phyloP scores from a whole-genome alignment of 306 rosid species.

The Cicer cuneatum region DNA sequence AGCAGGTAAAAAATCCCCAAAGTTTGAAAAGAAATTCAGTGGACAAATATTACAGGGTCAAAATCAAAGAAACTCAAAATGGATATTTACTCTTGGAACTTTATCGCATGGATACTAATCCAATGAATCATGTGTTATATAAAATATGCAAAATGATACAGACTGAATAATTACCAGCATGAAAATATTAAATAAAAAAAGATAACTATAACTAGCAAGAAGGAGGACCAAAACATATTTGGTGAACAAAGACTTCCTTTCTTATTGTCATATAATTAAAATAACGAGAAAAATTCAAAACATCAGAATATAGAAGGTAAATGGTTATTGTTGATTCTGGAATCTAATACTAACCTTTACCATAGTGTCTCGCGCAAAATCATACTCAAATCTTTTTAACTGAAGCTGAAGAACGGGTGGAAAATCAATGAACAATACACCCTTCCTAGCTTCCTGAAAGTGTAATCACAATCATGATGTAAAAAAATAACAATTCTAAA shows the following conservation, averaged over 20 bases:
- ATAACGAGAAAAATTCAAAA: conserved; percentile 30
- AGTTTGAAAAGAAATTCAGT: not conserved
- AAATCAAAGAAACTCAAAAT: not conserved
- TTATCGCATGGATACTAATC: not conserved
- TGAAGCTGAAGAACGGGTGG: conserved; percentile 99
- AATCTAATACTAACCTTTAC: conserved; percentile 75
- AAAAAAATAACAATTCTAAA: not conserved
- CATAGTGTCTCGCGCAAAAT: conserved; percentile 86
- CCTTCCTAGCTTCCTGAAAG: conserved; percentile 92
- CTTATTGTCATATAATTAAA: not conserved
- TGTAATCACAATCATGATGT: conserved; percentile 17
- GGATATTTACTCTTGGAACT: not conserved
- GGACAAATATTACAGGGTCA: not conserved
- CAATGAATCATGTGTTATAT: not conserved
- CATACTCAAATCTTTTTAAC: conserved; percentile 90
- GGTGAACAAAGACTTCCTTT: not conserved
- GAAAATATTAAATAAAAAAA: not conserved
- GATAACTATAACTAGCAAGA: conserved; percentile 4
- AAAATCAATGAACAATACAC: conserved; percentile 90
- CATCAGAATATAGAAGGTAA: not conserved
- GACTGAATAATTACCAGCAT: not conserved
- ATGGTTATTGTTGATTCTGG: conserved; percentile 22
- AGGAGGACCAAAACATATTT: conserved; percentile 20
- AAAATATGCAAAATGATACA: not conserved
- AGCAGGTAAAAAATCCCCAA: not conserved